A percentile compares a stretch with the other conserved stretches of the same genome.
Evolutionary conservation across 306 rosid species (phyloP).

Genomic region (Sophora flavescens): DNA sequence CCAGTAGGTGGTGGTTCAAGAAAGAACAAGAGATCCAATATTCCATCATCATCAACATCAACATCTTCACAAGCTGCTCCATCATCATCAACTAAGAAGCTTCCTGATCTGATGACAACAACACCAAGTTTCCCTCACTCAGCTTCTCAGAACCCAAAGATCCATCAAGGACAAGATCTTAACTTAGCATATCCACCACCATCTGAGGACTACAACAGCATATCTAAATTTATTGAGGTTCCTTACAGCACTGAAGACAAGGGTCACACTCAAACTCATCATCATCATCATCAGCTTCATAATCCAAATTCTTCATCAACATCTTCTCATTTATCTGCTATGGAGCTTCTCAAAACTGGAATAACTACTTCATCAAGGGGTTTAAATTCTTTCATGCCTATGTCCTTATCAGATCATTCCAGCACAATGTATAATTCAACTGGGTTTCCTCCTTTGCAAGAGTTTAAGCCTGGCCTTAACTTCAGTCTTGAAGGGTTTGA

Average conservation of each 20-base stretch:
- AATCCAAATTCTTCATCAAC: constrained; percentile 54
- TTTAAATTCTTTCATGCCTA: constrained; percentile 67
- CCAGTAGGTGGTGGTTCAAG: constrained; percentile 99
- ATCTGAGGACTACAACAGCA: constrained; percentile 49
- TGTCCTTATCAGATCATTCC: constrained; percentile 47
- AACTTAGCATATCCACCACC: constrained; percentile 82
- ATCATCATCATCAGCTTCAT: constrained; percentile 22
- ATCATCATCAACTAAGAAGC: constrained; percentile 52
- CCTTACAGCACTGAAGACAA: constrained; percentile 53
- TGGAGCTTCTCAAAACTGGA: constrained; percentile 79
- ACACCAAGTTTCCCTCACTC: constrained; percentile 52
- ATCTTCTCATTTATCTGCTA: constrained; percentile 59
- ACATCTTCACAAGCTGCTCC: constrained; percentile 31
- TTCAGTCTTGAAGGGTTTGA: constrained; percentile 81
- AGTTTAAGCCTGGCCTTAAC: constrained; percentile 70
- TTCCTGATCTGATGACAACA: constrained; percentile 47
- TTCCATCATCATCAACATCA: constrained; percentile 58
- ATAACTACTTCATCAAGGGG: constrained; percentile 68
- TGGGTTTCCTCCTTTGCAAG: constrained; percentile 71
- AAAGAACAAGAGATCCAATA: constrained; percentile 79
- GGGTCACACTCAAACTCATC: constrained; percentile 10
- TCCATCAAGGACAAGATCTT: constrained; percentile 87
- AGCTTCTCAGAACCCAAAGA: constrained; percentile 72
- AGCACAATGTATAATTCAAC: constrained; percentile 57
- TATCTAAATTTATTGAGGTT: constrained; percentile 58